These are phyloP conservation scores for Nitzschia sp. DNA, from an alignment of 108 stramenopile species.

Conservation along the genomic window DNA sequence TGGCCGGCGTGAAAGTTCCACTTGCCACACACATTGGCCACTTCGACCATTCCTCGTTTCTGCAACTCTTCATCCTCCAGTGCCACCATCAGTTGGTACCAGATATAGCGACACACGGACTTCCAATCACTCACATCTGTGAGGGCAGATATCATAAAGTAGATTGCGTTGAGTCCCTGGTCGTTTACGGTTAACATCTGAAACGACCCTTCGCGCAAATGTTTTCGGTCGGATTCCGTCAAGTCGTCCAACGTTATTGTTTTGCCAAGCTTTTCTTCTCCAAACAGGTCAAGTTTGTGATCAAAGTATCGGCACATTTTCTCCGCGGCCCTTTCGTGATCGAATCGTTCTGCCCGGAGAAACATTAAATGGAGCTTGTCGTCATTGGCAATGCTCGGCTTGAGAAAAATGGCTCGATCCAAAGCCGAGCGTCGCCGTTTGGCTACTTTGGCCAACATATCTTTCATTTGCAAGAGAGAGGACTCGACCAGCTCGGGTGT, in stretches of 20 bases:
- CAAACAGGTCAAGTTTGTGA: constrained; percentile 27
- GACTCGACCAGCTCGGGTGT: background rate
- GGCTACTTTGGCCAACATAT: constrained; percentile 1
- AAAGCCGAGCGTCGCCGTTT: background rate
- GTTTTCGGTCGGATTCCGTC: constrained; percentile 2
- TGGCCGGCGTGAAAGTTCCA: background rate
- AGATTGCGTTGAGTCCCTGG: constrained; percentile 9
- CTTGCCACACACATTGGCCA: background rate
- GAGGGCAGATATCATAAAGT: constrained; percentile 1
- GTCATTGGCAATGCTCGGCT: background rate
- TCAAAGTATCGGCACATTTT: constrained; percentile 17
- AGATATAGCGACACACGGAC: constrained; percentile 1
- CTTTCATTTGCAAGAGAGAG: background rate
- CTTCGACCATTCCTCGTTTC: background rate
- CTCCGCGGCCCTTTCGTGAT: constrained; percentile 2
- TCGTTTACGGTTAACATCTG: constrained; percentile 15
- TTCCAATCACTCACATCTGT: constrained; percentile 3
- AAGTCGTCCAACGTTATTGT: constrained; percentile 19
- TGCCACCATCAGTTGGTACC: constrained; percentile 1
- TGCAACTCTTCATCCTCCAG: constrained; percentile 18
- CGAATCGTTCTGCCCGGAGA: constrained; percentile 17
- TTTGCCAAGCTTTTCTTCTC: constrained; percentile 13
- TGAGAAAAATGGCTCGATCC: constrained; percentile 1
- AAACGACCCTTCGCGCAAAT: constrained; percentile 7
- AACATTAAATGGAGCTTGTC: constrained; percentile 21